Percentiles rank a stretch among this genome's conserved stretches.
phyloP scores from a whole-genome alignment of 2,329 filamentous ascomycete species.

The Fusarium armeniacum region DNA sequence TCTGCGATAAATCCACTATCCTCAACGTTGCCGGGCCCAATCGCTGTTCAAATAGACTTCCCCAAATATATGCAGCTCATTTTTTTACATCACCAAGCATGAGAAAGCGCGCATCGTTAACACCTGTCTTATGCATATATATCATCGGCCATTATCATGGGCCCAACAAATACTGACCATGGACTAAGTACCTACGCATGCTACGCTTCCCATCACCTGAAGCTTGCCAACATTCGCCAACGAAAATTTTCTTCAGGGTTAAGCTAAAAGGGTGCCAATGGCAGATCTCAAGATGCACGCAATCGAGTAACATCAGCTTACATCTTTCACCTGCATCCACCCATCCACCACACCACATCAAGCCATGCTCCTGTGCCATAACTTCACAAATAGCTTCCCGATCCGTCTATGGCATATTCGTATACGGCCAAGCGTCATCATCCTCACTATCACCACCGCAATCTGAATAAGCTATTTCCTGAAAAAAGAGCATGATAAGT shows the following conservation, averaged over 20 bases:
- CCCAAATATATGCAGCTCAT: constrained; percentile 30
- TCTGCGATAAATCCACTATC: constrained; percentile 24
- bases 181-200: neutral
- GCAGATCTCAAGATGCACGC: constrained; percentile 27
- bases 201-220: neutral
- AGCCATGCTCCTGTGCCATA: constrained; percentile 20
- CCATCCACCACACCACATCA: constrained; percentile 1
- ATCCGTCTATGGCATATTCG: constrained; percentile 15
- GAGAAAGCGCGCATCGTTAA: constrained; percentile 9
- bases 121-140: constrained; percentile 10
- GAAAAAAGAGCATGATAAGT: constrained; percentile 12
- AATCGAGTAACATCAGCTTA: constrained; percentile 23
- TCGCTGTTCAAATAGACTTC: constrained; percentile 24
- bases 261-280: constrained; percentile 5
- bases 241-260: constrained; percentile 6
- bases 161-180: constrained; percentile 19
- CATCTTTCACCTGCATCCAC: neutral
- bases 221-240: constrained; percentile 8
- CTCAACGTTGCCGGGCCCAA: constrained; percentile 36
- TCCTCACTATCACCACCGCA: neutral
- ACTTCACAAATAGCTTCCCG: constrained; percentile 9
- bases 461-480: constrained; percentile 6
- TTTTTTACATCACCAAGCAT: constrained; percentile 8
- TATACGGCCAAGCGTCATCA: constrained; percentile 4
- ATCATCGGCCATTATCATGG: constrained; percentile 18